Evolutionary conservation across 2,329 filamentous ascomycete genomes (phyloP).

Genomic region (Metarhizium guizhouense): DNA sequence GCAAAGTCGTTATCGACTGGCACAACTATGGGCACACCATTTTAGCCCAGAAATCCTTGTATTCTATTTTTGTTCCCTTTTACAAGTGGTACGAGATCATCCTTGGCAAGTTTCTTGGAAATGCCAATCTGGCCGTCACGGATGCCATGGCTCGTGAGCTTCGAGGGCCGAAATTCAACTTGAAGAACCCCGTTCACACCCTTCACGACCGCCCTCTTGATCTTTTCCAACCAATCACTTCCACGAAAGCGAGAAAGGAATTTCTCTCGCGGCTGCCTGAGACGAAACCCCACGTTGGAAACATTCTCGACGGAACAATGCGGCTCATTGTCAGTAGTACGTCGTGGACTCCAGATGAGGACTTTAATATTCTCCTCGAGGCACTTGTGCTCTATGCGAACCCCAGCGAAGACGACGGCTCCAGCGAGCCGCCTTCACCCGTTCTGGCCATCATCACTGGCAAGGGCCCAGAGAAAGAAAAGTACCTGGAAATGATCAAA

Average conservation of each 20-base stretch:
- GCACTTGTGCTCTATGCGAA: conserved; percentile 69
- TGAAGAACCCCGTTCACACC: conserved; percentile 57
- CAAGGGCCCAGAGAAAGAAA: conserved; percentile 74
- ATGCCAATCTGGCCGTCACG: conserved; percentile 79
- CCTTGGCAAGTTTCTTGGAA: conserved; percentile 58
- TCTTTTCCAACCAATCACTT: conserved; percentile 65
- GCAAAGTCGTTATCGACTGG: conserved; percentile 86
- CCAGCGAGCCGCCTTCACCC: conserved; percentile 38
- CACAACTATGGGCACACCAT: conserved; percentile 98
- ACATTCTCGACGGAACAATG: conserved; percentile 48
- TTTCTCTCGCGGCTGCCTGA: conserved; percentile 61
- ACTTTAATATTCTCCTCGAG: conserved; percentile 80
- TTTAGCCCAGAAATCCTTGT: conserved; percentile 53
- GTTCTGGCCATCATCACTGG: conserved; percentile 91
- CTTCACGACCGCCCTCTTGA: conserved; percentile 80
- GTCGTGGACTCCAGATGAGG: conserved; percentile 95
- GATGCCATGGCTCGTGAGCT: conserved; percentile 77
- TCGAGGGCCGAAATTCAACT: conserved; percentile 49
- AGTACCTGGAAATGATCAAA: conserved; percentile 61
- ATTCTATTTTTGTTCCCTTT: conserved; percentile 67
- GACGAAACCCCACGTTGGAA: conserved; percentile 48
- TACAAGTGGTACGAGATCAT: conserved; percentile 70
- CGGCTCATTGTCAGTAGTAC: conserved; percentile 84
- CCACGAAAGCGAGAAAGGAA: conserved; percentile 33
- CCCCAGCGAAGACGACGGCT: conserved; percentile 29